Evolutionary conservation across 2,329 filamentous ascomycete species (phyloP).

Genomic region (Aspergillus pseudoviridinutans): DNA sequence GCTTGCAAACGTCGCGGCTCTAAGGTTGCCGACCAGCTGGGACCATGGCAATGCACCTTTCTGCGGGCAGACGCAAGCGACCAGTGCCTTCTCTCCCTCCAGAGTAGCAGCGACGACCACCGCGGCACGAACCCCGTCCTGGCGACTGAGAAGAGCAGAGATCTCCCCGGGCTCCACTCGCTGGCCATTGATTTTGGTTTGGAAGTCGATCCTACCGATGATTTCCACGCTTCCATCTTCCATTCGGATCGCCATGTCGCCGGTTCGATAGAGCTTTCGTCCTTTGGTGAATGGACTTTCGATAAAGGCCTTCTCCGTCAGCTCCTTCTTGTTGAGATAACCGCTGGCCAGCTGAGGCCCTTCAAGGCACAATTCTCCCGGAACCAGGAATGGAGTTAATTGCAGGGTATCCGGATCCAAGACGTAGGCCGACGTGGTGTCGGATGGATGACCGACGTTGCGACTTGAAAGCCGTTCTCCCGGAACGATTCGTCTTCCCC

Average conservation of each 20-base stretch:
- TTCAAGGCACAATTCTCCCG: slow-evolving; percentile 12
- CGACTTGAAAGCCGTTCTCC: background rate
- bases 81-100: slow-evolving; percentile 2
- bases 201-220: slow-evolving; percentile 56
- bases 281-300: slow-evolving; percentile 8
- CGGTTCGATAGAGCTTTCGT: slow-evolving; percentile 15
- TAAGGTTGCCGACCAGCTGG: background rate
- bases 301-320: slow-evolving; percentile 7
- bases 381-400: slow-evolving; percentile 7
- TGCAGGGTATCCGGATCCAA: slow-evolving; percentile 7
- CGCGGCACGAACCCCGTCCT: background rate
- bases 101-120: slow-evolving; percentile 2
- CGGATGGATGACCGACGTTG: slow-evolving; percentile 9
- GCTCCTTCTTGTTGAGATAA: slow-evolving; percentile 6
- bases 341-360: slow-evolving; percentile 11
- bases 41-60: slow-evolving; percentile 1
- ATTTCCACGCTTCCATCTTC: slow-evolving; percentile 14
- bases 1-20: background rate
- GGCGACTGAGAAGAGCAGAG: background rate
- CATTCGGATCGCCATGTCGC: slow-evolving; percentile 14
- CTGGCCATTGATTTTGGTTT: slow-evolving; percentile 60
- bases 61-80: slow-evolving; percentile 4
- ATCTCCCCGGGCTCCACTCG: slow-evolving; percentile 52
- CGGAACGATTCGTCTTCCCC: background rate
- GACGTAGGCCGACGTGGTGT: slow-evolving; percentile 12